phyloP scores from a whole-genome alignment of 2,329 filamentous ascomycete species.

The Samsoniella hepiali region DNA sequence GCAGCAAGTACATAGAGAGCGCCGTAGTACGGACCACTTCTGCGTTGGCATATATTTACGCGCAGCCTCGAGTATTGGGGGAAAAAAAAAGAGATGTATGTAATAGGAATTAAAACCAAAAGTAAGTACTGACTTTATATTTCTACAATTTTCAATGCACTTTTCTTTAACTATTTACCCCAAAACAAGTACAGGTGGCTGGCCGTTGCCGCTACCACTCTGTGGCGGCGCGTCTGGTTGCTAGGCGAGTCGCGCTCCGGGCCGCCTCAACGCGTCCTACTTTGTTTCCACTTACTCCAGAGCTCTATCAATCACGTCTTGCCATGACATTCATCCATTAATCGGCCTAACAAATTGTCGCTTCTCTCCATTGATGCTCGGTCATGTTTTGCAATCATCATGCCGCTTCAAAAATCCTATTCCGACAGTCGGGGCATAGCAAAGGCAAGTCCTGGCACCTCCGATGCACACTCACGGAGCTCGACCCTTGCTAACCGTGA shows the following conservation, averaged over 20 bases:
- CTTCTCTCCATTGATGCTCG: constrained; percentile 20
- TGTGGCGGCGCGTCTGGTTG: constrained; percentile 18
- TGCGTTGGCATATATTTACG: no score
- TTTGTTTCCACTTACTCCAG: constrained; percentile 1
- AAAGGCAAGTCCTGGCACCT: background rate
- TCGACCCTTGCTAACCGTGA: background rate
- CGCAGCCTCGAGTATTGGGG: no score
- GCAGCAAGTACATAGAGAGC: no score
- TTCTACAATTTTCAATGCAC: no score
- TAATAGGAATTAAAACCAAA: no score
- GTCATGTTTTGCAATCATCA: constrained; percentile 24
- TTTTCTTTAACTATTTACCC: no score
- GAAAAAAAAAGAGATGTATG: no score
- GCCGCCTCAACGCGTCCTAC: constrained; percentile 15
- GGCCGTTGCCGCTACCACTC: background rate
- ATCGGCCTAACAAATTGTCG: background rate
- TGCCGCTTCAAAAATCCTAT: constrained; percentile 26
- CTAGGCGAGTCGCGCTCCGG: constrained; percentile 14
- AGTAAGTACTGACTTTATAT: no score
- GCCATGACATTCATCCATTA: constrained; percentile 3
- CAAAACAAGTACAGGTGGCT: background rate
- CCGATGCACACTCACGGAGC: no score
- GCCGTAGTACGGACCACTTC: no score
- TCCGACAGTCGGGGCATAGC: constrained; percentile 15
- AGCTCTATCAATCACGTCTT: background rate